These are phyloP conservation scores for Suillus americanus DNA, from an alignment of 768 basidiomycete genomes.

Conservation along the genomic window DNA sequence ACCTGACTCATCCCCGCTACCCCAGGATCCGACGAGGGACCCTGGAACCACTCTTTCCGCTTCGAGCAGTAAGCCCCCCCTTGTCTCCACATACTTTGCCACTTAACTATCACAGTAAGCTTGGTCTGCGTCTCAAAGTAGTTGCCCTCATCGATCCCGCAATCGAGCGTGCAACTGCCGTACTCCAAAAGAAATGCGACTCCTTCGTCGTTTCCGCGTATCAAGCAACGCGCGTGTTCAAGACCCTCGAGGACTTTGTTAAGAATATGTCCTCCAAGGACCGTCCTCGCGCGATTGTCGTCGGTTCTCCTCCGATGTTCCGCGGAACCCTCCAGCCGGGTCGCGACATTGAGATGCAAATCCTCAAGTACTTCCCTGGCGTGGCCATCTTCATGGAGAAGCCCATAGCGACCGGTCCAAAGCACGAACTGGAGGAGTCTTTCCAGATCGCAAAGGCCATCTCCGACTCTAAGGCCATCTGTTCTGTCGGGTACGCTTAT, in stretches of 20 bases:
- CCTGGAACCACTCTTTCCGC: slow-evolving; percentile 93
- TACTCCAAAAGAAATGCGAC: slow-evolving; percentile 87
- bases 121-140: slow-evolving; percentile 94
- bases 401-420: slow-evolving; percentile 82
- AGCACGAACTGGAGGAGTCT: slow-evolving; percentile 62
- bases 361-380: slow-evolving; percentile 85
- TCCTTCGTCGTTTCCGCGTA: slow-evolving; percentile 95
- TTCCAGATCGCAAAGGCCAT: slow-evolving; percentile 75
- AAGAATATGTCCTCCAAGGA: slow-evolving; percentile 63
- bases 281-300: slow-evolving; percentile 77
- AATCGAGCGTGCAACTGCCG: slow-evolving; percentile 72
- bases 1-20: slow-evolving; percentile 10
- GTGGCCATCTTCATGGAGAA: slow-evolving; percentile 92
- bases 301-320: slow-evolving; percentile 94
- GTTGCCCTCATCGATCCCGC: slow-evolving; percentile 93
- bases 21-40: slow-evolving; percentile 81
- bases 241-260: slow-evolving; percentile 83
- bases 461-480: slow-evolving; percentile 67
- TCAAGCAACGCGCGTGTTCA: slow-evolving; percentile 81
- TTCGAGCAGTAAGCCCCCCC: slow-evolving; percentile 69
- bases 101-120: slow-evolving; percentile 57
- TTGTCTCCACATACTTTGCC: slow-evolving; percentile 4
- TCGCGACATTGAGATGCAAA: slow-evolving; percentile 84
- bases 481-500: slow-evolving; percentile 79
- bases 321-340: slow-evolving; percentile 75